phyloP scores from a whole-genome alignment of 2,329 filamentous ascomycete species.

The Penicillium digitatum region DNA sequence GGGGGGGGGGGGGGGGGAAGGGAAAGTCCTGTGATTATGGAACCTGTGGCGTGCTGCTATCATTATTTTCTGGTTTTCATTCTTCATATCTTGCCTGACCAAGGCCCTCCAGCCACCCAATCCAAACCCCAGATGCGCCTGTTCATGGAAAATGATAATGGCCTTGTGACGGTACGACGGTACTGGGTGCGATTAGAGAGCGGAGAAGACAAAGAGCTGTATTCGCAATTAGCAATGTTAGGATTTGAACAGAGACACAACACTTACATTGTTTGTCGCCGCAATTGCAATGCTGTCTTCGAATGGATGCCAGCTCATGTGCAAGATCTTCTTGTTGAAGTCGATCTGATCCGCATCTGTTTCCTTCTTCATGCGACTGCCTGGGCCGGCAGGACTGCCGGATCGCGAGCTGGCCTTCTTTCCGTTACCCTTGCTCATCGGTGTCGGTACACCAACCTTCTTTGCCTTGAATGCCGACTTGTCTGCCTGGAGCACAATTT shows the following conservation, averaged over 20 bases:
- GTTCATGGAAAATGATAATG: constrained; percentile 24
- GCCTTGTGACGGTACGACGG: constrained; percentile 9
- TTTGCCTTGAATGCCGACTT: constrained; percentile 99
- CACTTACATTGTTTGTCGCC: constrained; percentile 95
- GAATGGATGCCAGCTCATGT: constrained; percentile 99
- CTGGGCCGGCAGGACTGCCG: constrained; percentile 80
- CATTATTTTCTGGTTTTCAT: constrained; percentile 21
- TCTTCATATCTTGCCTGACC: constrained; percentile 15
- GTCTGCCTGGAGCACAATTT: constrained; percentile 95
- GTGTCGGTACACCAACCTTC: constrained; percentile 96
- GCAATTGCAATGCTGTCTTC: constrained; percentile 99
- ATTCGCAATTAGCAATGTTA: constrained; percentile 15
- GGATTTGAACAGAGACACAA: background rate
- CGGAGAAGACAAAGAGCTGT: constrained; percentile 74
- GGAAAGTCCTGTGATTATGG: constrained; percentile 25
- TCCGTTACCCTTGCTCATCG: constrained; percentile 75
- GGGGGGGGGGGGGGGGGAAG: constrained; percentile 2
- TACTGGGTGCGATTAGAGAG: constrained; percentile 50
- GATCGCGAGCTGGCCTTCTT: constrained; percentile 89
- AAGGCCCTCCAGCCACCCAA: constrained; percentile 17
- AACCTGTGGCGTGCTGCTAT: constrained; percentile 23
- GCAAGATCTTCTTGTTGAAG: constrained; percentile 99
- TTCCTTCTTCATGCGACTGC: constrained; percentile 96
- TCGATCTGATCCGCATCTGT: constrained; percentile 99
- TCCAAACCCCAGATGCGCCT: constrained; percentile 22